A percentile compares a stretch with the other conserved stretches of the same genome.
Evolutionary conservation across 2,329 filamentous ascomycete genomes (phyloP).

Genomic region (Zymoseptoria crescenta): DNA sequence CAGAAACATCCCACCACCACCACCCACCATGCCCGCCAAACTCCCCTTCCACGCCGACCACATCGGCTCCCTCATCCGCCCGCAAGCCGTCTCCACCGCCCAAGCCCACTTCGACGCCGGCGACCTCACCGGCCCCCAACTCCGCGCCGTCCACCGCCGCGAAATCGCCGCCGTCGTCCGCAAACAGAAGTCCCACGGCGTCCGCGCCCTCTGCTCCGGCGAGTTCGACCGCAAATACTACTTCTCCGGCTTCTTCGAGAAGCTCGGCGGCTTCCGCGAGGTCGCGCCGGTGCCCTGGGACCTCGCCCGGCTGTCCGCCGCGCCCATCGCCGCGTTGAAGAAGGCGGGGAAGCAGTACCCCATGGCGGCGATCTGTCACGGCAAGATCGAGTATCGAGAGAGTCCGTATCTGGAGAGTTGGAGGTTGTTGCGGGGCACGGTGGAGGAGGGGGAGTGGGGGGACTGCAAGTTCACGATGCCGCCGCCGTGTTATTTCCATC

Average conservation of each 20-base stretch:
- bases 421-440: slow-evolving; percentile 26
- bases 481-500: slow-evolving; percentile 32
- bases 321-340: slow-evolving; percentile 32
- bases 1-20: background rate
- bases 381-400: slow-evolving; percentile 30
- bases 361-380: slow-evolving; percentile 31
- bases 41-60: slow-evolving; percentile 67
- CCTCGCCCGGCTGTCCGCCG: slow-evolving; percentile 28
- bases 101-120: slow-evolving; percentile 51
- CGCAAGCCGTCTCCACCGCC: slow-evolving; percentile 52
- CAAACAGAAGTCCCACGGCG: slow-evolving; percentile 55
- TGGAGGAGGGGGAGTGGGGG: slow-evolving; percentile 29
- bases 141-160: slow-evolving; percentile 55
- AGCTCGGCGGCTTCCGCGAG: slow-evolving; percentile 32
- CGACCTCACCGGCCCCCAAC: slow-evolving; percentile 46
- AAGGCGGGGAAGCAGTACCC: slow-evolving; percentile 33
- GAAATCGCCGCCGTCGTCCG: slow-evolving; percentile 59
- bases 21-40: slow-evolving; percentile 21
- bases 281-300: slow-evolving; percentile 32
- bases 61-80: slow-evolving; percentile 63
- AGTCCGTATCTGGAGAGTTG: slow-evolving; percentile 32
- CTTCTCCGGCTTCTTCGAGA: slow-evolving; percentile 34
- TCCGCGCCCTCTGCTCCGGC: slow-evolving; percentile 59
- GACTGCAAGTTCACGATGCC: slow-evolving; percentile 34
- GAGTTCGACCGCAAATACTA: slow-evolving; percentile 50